Evolutionary conservation across 2,329 filamentous ascomycete genomes (phyloP).

Genomic region (Exophiala bonariae): DNA sequence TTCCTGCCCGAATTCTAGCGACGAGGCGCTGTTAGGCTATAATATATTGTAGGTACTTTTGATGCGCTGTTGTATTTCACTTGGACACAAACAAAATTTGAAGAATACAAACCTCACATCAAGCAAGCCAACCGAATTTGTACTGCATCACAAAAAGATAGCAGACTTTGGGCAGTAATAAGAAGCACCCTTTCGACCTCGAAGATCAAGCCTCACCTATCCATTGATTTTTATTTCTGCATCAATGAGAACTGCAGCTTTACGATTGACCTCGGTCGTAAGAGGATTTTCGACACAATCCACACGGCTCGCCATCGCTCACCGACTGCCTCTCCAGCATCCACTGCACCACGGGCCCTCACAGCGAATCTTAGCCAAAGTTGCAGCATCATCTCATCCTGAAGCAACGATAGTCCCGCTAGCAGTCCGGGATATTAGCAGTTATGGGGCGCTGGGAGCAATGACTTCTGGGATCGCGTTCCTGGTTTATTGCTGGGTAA

Average conservation of each 20-base stretch:
- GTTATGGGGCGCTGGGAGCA: conserved; percentile 20
- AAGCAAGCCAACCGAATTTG: too few species aligned
- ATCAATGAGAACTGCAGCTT: conserved; percentile 13
- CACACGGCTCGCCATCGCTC: neutral
- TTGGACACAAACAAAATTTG: too few species aligned
- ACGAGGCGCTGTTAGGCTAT: too few species aligned
- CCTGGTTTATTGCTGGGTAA: conserved; percentile 24
- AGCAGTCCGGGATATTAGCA: conserved; percentile 17
- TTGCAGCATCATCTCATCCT: conserved; percentile 5
- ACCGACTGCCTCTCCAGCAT: conserved; percentile 8
- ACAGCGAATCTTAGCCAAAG: conserved; percentile 21
- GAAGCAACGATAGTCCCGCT: conserved; percentile 7
- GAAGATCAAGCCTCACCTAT: neutral
- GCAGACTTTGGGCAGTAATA: too few species aligned
- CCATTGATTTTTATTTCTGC: conserved; percentile 12
- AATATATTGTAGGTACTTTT: too few species aligned
- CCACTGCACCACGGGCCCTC: conserved; percentile 18
- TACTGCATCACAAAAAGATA: too few species aligned
- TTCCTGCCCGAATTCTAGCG: too few species aligned
- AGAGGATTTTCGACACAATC: conserved; percentile 13
- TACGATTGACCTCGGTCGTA: conserved; percentile 10
- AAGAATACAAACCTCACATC: too few species aligned
- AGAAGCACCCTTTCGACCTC: too few species aligned
- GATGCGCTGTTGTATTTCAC: too few species aligned
- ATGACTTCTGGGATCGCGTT: conserved; percentile 21